A percentile compares a stretch with the other conserved stretches of the same genome.
phyloP scores from a whole-genome alignment of 768 basidiomycete genomes.

The Agaricus sinodeliciosus region DNA sequence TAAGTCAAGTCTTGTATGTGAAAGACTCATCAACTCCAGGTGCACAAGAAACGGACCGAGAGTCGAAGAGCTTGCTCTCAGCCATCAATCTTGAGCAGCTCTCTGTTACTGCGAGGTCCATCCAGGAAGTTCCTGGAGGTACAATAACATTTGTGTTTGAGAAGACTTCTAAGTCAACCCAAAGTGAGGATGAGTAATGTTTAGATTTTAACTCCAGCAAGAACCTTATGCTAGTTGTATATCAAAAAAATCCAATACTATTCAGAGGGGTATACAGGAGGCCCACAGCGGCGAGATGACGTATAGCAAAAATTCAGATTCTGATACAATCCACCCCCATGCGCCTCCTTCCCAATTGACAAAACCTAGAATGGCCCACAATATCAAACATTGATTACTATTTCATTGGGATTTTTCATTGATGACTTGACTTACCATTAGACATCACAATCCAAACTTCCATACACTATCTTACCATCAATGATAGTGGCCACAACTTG shows the following conservation, averaged over 20 bases:
- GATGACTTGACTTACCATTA: background rate
- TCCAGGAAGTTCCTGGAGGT: conserved; percentile 50
- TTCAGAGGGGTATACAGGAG: too few species aligned
- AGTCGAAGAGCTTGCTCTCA: conserved; percentile 11
- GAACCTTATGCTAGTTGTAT: background rate
- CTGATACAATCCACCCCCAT: too few species aligned
- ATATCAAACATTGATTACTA: too few species aligned
- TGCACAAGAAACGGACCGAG: background rate
- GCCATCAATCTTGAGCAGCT: conserved; percentile 43
- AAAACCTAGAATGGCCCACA: too few species aligned
- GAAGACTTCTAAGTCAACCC: conserved; percentile 23
- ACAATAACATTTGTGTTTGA: conserved; percentile 76
- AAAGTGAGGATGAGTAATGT: background rate
- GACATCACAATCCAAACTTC: conserved; percentile 18
- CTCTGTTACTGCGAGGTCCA: conserved; percentile 25
- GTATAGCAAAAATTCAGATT: too few species aligned
- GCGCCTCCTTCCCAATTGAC: too few species aligned
- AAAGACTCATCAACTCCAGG: background rate
- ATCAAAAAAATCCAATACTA: too few species aligned
- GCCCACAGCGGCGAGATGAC: too few species aligned
- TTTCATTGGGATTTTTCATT: background rate
- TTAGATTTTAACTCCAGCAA: background rate
- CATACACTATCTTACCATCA: conserved; percentile 54
- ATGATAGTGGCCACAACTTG: conserved; percentile 71
- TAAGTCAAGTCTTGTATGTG: conserved; percentile 36